Base-by-base conservation (phyloP, 2,329 filamentous ascomycete species). In the Hypocreales sp. region DNA sequence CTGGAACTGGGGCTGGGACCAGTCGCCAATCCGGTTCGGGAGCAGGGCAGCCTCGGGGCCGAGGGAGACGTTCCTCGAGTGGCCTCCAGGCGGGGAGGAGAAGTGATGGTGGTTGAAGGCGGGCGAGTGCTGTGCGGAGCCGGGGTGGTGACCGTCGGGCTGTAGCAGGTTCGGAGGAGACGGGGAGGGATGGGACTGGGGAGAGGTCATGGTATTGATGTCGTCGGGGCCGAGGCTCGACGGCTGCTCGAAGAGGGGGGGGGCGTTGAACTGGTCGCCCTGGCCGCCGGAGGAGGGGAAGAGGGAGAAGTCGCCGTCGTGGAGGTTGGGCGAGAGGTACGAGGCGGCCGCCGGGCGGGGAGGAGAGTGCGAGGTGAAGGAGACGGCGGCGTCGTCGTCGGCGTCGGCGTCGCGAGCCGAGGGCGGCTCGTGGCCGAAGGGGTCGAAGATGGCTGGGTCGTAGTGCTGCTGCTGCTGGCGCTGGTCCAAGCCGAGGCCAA, bases 1-100 rank as follows among this genome's bases (percentile, higher is more conserved):
- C 38, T 81, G 77, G 45, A 92, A 94, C 33, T 70, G 64, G 10
- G 59, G 52, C 30, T 61, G 60, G 22, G 40, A 60, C 67, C 67
- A 72, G 32, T 72, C 66, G 28, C 40, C 41, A 25, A 61, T 39
- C 36, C 69, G 66, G n/a, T 51, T 56, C 3, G 57, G 59, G 16
- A 68, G 49, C n/a, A 72, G 48, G 2, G 68, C 67, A 5, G 65
- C 61, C 42, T 69, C 64, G 3, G 67, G 67, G 1, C 64, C 64
- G 3, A 73, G 56, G 4, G 68, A 72, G 15, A 60, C 52, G 45
- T 72, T 61, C 32, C 67, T 58, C 14, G 67, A 69, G 44, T 72
- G 67, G 21, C 49, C 42, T 8, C 51, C 55, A 2, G 61, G 55
- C 15, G 55, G 51, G 14, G 64, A 58, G 3, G 62, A 58, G 45